Conservation (phyloP, 139 green algal species). For the Diplosphaera chodatii region DNA sequence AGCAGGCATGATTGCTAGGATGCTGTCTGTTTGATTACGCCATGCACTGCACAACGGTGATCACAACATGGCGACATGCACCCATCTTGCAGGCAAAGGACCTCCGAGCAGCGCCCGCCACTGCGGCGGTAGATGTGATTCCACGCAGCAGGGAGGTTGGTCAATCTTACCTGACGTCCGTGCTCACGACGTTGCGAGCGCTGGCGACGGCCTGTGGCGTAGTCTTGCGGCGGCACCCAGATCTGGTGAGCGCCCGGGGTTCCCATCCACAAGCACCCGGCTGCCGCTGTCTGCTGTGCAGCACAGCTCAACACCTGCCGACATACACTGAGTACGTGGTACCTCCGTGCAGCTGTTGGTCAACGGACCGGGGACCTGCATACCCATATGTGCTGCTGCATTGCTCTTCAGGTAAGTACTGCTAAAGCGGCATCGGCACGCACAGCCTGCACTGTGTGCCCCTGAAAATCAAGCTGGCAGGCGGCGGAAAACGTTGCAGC, state of each 20-base stretch:
- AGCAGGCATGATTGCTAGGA: neutral
- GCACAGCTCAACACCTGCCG: no score
- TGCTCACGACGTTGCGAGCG: slow-evolving; percentile 59
- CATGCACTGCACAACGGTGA: no score
- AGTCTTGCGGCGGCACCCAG: slow-evolving; percentile 25
- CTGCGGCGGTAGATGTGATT: slow-evolving; percentile 25
- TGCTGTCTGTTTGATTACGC: no score
- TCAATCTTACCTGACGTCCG: slow-evolving; percentile 68
- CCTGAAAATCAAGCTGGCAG: no score
- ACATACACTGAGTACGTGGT: no score
- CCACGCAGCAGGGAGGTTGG: slow-evolving; percentile 78
- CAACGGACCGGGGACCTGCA: slow-evolving; percentile 85
- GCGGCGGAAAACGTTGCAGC: no score
- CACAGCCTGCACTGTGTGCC: neutral
- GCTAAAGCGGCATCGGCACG: neutral
- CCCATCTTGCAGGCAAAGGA: no score
- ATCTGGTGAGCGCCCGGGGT: slow-evolving; percentile 39
- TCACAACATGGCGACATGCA: no score
- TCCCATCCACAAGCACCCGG: no score
- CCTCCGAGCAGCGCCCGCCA: no score
- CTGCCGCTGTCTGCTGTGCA: no score
- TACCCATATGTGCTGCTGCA: slow-evolving; percentile 65
- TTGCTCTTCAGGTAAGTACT: slow-evolving; percentile 32
- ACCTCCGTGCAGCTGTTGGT: slow-evolving; percentile 49
- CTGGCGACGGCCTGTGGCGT: slow-evolving; percentile 30